Evolutionary conservation across 164 flowering plant species (phyloP), one percentile per base, ranked within the genome.

Genomic region (Annona squamosa): DNA sequence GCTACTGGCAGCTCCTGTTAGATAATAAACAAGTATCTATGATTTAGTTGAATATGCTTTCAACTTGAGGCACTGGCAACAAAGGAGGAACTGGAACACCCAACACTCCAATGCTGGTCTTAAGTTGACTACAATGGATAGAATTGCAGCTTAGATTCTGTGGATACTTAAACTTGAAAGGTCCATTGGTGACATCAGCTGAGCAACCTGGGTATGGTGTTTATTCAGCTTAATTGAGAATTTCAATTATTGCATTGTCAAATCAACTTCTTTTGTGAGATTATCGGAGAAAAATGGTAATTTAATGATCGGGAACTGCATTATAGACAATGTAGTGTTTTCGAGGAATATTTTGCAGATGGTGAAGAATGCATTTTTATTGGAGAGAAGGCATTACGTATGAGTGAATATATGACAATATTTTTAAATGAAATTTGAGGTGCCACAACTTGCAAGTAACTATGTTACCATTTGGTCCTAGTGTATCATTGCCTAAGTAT

Each of bases 41-140:
- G 56, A 45, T 68, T 4, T 66, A 73, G 78, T 48, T 71, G n/a
- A 46, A 26, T 52, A 16, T 46, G 37, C 56, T 45, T 85, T 73
- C 76, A 95, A 98, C 86, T 95, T 77, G 98, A 95, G 86, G 98
- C 91, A 4, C 82, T 89, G 62, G 91, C 91, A 61, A 91, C 94
- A 46, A 91, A 91, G 85, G 88, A 87, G 78, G 99, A 95, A 82
- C 84, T 95, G 72, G 90, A 93, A 73, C 85, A 88, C 72, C 91
- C 93, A 61, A 84, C 88, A 73, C 47, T 79, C 26, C 76, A 91
- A 72, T 89, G 92, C 89, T 88, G 87, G 77, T 88, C 97, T 52
- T 98, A 95, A 81, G 83, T 91, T 76, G 98, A 90, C 10, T 90
- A 0, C 99, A 19, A 82, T 91, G 89, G 99, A 98, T 70, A 87